Base-by-base conservation (phyloP, 352 stramenopile species). In the Phytophthora cajani region DNA sequence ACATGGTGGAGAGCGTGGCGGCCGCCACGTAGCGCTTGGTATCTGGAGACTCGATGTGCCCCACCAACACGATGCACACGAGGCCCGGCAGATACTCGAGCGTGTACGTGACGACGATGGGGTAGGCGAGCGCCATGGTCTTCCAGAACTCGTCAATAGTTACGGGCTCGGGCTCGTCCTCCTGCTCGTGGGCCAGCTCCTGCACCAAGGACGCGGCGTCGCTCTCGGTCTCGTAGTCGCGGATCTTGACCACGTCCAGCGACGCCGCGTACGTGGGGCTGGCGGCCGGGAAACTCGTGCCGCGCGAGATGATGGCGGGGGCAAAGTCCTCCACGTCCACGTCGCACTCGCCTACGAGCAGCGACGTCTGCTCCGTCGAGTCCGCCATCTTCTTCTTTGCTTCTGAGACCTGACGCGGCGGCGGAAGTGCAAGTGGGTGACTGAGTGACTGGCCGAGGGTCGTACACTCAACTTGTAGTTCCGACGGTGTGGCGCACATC, bases 1-100 rank as follows among this genome's bases (percentile, higher is more conserved):
- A 93, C 79, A 88, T 89, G 47, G 78, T 88, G 38, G 81, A 89
- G 23, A 91, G 71, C 27, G 84, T 88, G 14, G 81, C 76, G 14
- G 81, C 84, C 50, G 83, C 84, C n/a, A 91, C 81, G 50, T 77
- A 88, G 32, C 84, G 66, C 59, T 87, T 86, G 19, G 79, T 87
- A 49, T 88, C 69, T 21, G 68, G 63, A 17, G 88, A 90, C 46
- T 91, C 81, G 10, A 89, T 70, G 55, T 93, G 79, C 1, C 79
- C 79, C 44, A 93, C 72, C 2, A 95, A 61, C 5, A 94, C 76
- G 66, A 82, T 80, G 30, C 82, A 81, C 21, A 89, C 78, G 50
- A 93, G 68, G 19, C 77, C 83, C 0, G 90, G 76, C 2, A 90
- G 63, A 33, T 85, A 81, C 49, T 89, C 79, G 38, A 91, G 72